Evolutionary conservation across 441 rosid species (phyloP).

Genomic region (Corymbia citriodora): DNA sequence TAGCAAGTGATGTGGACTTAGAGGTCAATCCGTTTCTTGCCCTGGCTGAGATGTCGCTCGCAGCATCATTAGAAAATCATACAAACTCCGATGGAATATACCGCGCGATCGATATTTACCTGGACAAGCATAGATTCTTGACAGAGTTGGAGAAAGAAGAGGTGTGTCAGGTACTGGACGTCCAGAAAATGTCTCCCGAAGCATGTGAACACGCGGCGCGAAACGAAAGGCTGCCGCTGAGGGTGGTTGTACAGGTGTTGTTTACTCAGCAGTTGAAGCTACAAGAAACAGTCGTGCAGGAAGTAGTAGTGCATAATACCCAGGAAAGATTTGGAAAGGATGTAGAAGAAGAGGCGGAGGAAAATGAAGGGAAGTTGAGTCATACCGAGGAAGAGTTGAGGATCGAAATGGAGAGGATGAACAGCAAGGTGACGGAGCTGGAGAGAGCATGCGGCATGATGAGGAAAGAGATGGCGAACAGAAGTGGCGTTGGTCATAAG

Average conservation of each 20-base stretch:
- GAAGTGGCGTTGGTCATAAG: constrained; percentile 16
- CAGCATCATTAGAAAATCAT: constrained; percentile 36
- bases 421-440: constrained; percentile 52
- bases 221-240: constrained; percentile 65
- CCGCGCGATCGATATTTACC: constrained; percentile 59
- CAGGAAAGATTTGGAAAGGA: constrained; percentile 18
- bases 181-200: constrained; percentile 53
- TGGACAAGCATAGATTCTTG: constrained; percentile 51
- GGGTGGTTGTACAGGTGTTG: constrained; percentile 55
- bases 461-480: constrained; percentile 33
- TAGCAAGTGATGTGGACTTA: constrained; percentile 45
- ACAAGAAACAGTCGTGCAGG: constrained; percentile 31
- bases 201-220: constrained; percentile 67
- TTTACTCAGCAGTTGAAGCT: constrained; percentile 55
- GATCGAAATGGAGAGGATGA: constrained; percentile 55
- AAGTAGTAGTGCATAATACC: constrained; percentile 3
- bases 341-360: constrained; percentile 20
- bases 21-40: constrained; percentile 35
- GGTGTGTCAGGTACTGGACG: constrained; percentile 57
- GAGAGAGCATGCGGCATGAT: constrained; percentile 40
- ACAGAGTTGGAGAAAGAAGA: constrained; percentile 62
- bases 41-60: constrained; percentile 42
- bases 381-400: constrained; percentile 23
- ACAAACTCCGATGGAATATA: constrained; percentile 65
- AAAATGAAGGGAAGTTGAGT: constrained; percentile 8